Evolutionary conservation across 2,329 filamentous ascomycete genomes (phyloP).

Genomic region (Verticillium albo-atrum): DNA sequence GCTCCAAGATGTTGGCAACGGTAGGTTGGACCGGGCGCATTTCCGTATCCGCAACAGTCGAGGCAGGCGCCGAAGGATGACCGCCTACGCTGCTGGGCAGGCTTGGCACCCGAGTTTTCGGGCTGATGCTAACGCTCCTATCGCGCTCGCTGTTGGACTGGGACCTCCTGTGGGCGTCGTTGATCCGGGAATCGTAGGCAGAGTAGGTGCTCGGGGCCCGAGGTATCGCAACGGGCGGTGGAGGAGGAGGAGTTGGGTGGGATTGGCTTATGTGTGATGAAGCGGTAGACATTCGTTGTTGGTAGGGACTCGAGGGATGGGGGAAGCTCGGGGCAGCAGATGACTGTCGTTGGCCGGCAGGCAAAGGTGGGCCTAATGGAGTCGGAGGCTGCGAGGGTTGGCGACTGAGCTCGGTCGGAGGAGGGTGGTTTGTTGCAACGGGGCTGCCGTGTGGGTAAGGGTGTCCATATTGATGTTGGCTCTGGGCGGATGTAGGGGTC

Average conservation of each 20-base stretch:
- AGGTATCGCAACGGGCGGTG: constrained; percentile 30
- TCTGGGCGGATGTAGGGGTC: constrained; percentile 59
- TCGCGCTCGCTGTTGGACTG: constrained; percentile 61
- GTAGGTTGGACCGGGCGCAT: constrained; percentile 8
- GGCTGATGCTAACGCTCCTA: constrained; percentile 70
- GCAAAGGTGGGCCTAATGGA: constrained; percentile 46
- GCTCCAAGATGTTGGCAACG: constrained; percentile 18
- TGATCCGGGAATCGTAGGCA: constrained; percentile 37
- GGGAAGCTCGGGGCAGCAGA: constrained; percentile 35
- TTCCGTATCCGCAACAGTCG: constrained; percentile 3
- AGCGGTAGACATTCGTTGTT: constrained; percentile 39
- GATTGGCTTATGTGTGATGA: constrained; percentile 16
- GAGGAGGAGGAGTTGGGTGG: constrained; percentile 22
- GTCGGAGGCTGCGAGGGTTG: constrained; percentile 51
- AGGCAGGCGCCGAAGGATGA: neutral
- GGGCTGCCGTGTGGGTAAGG: constrained; percentile 52
- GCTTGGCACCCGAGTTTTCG: constrained; percentile 63
- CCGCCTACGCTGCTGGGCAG: constrained; percentile 39
- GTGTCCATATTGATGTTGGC: constrained; percentile 49
- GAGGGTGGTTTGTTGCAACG: constrained; percentile 37
- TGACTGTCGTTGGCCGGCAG: constrained; percentile 35
- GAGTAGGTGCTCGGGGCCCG: constrained; percentile 34
- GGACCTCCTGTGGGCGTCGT: constrained; percentile 42
- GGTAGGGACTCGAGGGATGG: constrained; percentile 57
- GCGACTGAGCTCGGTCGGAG: constrained; percentile 36